These are phyloP conservation scores for Mentha longifolia DNA, from an alignment of 257 asterid species.

Conservation along the genomic window DNA sequence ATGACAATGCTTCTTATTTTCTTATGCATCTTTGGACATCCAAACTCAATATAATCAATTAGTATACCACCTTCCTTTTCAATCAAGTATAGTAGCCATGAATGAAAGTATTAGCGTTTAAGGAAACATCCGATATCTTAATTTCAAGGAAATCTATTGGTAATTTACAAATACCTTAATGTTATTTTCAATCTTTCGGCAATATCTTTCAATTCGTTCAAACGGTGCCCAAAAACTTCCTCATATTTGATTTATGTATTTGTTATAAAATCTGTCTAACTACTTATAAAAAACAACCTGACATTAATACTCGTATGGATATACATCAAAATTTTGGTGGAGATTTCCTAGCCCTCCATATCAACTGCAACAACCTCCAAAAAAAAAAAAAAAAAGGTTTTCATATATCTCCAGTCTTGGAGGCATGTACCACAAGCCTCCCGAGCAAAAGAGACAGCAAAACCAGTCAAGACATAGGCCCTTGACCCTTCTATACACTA, in stretches of 20 bases:
- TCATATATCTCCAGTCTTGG: not conserved
- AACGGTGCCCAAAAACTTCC: not conserved
- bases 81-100: not conserved
- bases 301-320: not conserved
- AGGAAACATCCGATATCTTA: not conserved
- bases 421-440: not conserved
- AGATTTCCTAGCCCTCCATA: not conserved
- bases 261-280: not conserved
- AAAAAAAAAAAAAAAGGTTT: not conserved
- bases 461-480: not conserved
- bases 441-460: not conserved
- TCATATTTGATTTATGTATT: not conserved
- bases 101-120: not conserved
- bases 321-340: not conserved
- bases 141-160: not conserved
- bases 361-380: not conserved
- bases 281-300: not conserved
- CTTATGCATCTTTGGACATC: slow-evolving; percentile 1
- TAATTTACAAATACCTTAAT: not conserved
- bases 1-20: not conserved
- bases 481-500: not conserved
- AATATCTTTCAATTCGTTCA: not conserved
- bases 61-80: not conserved
- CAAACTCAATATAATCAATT: not conserved
- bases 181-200: not conserved